These are phyloP conservation scores for Aegle marmelos DNA, from an alignment of 345 rosid species.

Conservation along the genomic window DNA sequence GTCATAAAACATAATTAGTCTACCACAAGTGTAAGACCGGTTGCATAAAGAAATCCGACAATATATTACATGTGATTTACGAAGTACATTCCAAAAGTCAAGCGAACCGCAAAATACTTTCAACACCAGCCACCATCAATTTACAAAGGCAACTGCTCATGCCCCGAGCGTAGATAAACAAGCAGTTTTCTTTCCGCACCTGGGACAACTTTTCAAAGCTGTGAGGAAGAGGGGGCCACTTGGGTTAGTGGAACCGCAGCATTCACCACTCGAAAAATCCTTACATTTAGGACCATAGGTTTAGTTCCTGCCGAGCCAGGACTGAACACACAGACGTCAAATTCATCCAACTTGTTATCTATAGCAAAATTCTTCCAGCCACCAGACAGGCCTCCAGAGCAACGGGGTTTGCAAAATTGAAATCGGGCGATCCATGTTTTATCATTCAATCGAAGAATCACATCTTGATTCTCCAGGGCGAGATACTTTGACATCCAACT, in stretches of 20 bases:
- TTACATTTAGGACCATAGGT: slow-evolving; percentile 35
- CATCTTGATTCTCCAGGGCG: slow-evolving; percentile 25
- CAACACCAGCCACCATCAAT: background rate
- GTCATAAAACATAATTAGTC: background rate
- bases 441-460: slow-evolving; percentile 31
- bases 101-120: background rate
- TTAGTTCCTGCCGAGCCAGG: slow-evolving; percentile 16
- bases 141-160: background rate
- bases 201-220: background rate
- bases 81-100: background rate
- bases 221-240: background rate
- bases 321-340: slow-evolving; percentile 49
- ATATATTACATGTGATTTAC: background rate
- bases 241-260: slow-evolving; percentile 19
- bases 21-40: background rate
- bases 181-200: background rate
- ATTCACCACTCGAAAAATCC: slow-evolving; percentile 33
- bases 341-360: slow-evolving; percentile 43
- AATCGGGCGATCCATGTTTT: slow-evolving; percentile 33
- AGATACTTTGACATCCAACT: slow-evolving; percentile 35
- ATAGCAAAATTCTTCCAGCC: slow-evolving; percentile 53
- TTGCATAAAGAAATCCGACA: background rate
- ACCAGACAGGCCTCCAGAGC: slow-evolving; percentile 35
- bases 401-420: slow-evolving; percentile 15
- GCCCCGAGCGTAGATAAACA: background rate